Evolutionary conservation across 495 filamentous ascomycete species (phyloP).

Genomic region (Annulohypoxylon moriforme): DNA sequence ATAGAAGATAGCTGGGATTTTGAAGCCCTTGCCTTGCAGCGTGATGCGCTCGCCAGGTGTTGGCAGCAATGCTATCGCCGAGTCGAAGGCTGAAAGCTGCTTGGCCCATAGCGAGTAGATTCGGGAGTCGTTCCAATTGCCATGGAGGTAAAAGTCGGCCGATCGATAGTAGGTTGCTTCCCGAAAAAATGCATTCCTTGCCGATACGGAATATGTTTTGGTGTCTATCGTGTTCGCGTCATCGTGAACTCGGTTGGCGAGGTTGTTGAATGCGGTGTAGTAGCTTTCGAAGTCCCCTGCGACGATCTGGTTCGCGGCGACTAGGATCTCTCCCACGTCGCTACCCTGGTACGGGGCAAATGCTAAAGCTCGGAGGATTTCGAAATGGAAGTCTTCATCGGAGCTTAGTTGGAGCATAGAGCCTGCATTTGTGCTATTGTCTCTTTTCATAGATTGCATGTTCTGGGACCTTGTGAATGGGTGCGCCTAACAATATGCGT

Average conservation of each 20-base stretch:
- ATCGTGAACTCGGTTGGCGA: constrained; percentile 45
- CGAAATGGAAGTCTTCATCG: constrained; percentile 51
- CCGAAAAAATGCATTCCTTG: constrained; percentile 50
- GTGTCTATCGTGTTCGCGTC: constrained; percentile 19
- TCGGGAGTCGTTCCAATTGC: constrained; percentile 50
- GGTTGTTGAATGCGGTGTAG: constrained; percentile 47
- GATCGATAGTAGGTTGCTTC: constrained; percentile 57
- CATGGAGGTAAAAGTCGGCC: constrained; percentile 60
- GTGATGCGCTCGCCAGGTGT: constrained; percentile 52
- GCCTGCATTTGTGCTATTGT: constrained; percentile 16
- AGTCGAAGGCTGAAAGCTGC: constrained; percentile 73
- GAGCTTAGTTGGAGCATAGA: constrained; percentile 40
- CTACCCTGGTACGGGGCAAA: constrained; percentile 46
- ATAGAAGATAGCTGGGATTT: constrained; percentile 50
- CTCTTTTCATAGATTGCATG: constrained; percentile 2
- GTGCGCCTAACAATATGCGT: neutral
- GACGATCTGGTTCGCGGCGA: constrained; percentile 48
- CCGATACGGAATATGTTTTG: constrained; percentile 45
- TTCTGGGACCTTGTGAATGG: neutral
- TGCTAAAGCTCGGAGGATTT: constrained; percentile 48
- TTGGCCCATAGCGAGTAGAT: constrained; percentile 72
- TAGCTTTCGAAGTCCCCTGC: constrained; percentile 53
- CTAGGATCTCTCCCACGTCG: constrained; percentile 55
- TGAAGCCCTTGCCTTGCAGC: constrained; percentile 49
- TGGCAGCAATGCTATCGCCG: constrained; percentile 58